Conservation (phyloP, 768 basidiomycete species). For the Sarcodon sp. region DNA sequence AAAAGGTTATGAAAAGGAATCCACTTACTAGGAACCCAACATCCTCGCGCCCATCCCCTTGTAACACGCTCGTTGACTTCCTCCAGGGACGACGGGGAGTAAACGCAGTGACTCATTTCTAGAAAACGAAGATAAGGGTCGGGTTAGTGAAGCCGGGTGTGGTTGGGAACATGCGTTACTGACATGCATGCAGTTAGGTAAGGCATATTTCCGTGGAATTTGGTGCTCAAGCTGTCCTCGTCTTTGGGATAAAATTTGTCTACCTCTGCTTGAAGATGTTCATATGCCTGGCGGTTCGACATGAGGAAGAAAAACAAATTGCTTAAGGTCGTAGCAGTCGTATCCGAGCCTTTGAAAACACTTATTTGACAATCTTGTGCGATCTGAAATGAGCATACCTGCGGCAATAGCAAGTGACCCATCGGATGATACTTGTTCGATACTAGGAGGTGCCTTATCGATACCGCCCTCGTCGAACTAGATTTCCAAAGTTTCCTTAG, state of each 20-base stretch:
- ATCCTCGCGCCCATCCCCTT: constrained; percentile 6
- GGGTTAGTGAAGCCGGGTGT: too few relatives aligned
- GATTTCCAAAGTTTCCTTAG: not conserved
- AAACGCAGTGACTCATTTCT: constrained; percentile 28
- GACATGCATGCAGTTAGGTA: constrained; percentile 9
- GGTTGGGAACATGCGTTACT: too few relatives aligned
- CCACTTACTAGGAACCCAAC: constrained; percentile 7
- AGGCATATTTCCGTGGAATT: constrained; percentile 4
- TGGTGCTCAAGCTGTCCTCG: not conserved
- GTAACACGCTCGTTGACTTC: constrained; percentile 8
- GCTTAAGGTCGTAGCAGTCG: constrained; percentile 24
- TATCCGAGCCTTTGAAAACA: constrained; percentile 30
- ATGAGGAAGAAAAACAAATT: constrained; percentile 21
- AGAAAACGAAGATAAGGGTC: not conserved
- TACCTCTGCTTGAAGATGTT: constrained; percentile 24
- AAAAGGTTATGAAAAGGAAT: not conserved
- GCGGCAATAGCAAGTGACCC: constrained; percentile 26
- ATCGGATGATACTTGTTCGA: constrained; percentile 21
- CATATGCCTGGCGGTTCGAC: constrained; percentile 17
- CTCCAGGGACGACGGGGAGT: constrained; percentile 9
- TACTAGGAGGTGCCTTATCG: constrained; percentile 13
- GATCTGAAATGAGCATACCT: not conserved
- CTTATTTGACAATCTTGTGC: constrained; percentile 13
- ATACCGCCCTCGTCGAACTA: constrained; percentile 16
- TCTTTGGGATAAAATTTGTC: constrained; percentile 19